phyloP scores from a whole-genome alignment of 495 filamentous ascomycete species.

The Neurospora intermedia region DNA sequence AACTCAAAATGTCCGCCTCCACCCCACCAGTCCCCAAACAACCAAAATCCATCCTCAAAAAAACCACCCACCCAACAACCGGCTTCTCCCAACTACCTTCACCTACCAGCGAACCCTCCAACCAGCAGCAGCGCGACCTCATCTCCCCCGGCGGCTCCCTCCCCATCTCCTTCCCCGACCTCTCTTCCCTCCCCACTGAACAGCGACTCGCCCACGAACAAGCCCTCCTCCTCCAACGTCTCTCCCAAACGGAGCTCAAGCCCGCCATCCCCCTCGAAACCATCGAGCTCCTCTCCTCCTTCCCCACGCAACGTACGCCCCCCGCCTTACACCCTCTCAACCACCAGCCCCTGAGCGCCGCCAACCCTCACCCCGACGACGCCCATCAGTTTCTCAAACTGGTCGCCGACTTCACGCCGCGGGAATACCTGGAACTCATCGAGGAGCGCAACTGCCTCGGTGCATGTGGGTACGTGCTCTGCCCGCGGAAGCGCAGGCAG shows the following conservation, averaged over 20 bases:
- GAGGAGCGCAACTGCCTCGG: slow-evolving; percentile 73
- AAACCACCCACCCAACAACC: slow-evolving; percentile 9
- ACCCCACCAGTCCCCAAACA: not conserved
- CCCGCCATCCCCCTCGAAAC: slow-evolving; percentile 31
- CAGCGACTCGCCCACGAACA: slow-evolving; percentile 38
- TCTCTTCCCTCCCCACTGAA: slow-evolving; percentile 5
- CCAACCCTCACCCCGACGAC: slow-evolving; percentile 48
- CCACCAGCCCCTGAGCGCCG: slow-evolving; percentile 39
- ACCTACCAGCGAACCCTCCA: not conserved
- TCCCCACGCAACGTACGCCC: slow-evolving; percentile 44
- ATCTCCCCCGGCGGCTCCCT: slow-evolving; percentile 17
- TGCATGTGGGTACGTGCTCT: slow-evolving; percentile 75
- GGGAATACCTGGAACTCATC: slow-evolving; percentile 78
- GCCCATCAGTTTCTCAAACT: slow-evolving; percentile 43
- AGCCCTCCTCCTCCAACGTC: slow-evolving; percentile 59
- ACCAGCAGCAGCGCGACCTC: slow-evolving; percentile 8
- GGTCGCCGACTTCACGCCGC: slow-evolving; percentile 63
- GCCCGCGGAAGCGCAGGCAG: slow-evolving; percentile 27
- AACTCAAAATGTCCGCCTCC: not conserved
- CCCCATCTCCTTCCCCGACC: slow-evolving; percentile 14
- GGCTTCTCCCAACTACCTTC: not conserved
- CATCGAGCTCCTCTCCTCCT: slow-evolving; percentile 59
- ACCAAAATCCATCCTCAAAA: slow-evolving; percentile 50
- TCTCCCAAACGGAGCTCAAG: slow-evolving; percentile 59
- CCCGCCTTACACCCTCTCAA: not conserved